Base-by-base conservation (phyloP, 208 protist genomes). In the Kentomonas sorsogonicus region DNA sequence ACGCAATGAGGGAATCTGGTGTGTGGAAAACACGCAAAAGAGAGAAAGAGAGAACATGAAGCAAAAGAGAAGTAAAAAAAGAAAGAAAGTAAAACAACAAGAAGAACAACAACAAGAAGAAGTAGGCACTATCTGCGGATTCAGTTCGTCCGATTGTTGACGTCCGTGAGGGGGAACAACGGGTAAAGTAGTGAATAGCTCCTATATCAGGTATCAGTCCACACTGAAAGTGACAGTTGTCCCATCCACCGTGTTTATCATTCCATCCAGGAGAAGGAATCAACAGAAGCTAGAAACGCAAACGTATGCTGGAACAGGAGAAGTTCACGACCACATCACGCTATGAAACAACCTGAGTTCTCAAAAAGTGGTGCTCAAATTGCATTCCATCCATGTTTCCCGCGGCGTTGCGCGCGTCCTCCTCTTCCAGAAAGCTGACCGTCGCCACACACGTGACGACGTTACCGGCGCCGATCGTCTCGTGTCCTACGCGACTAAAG, bases 301-400 rank as follows among this genome's bases (percentile, higher is more conserved):
- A 36, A 11, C 33, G 5, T 36, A 36, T 11, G 11, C 11, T 5
- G 5, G 33, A 15, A 36, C 11, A 11, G 5, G 5, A 36, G 33
- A 5, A 36, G 33, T 51, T 51, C 27, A 41, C n/a, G 4, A 30
- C 5, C 29, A 27, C 26, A 56, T 20, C n/a, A 6, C 38, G 18
- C 6, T 4, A 20, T 29, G 10, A 61, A 41, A 61, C 15, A 20
- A 20, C 29, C 1, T 5, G 4, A 29, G 10, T 1, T 3, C 29
- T 77, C 52, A 91, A 60, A 41, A 81, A 77, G 16, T 34, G 52
- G n/a, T 69, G 74, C 3, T 54, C 41, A 41, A 91, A 88, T 41
- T 74, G 74, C 83, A 91, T 88, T 2, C 83, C 83, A 43, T 87
- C 75, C 68, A 91, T 77, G 57, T 91, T 91, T 7, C 57, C 66